Base-by-base conservation (phyloP, 768 basidiomycete species). In the Pleurotus eryngii region DNA sequence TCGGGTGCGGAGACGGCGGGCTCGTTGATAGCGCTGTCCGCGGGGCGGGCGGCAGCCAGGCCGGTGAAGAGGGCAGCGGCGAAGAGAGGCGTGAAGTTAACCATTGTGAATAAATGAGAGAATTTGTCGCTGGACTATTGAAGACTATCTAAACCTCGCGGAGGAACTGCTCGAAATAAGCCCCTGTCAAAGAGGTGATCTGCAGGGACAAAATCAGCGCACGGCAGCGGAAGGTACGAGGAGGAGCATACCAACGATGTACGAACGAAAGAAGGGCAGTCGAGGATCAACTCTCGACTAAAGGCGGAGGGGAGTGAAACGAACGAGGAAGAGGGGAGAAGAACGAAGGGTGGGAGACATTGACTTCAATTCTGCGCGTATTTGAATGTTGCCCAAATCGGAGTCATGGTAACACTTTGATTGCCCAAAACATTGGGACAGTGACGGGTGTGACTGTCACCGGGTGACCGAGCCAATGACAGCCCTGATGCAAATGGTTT, bases 171-270 rank as follows among this genome's bases (percentile, higher is more conserved):
- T 74, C 71, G 74, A 67, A 69, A 69, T 18, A 67, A 67, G 67
- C 74, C 81, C 85, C 86, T 88, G 72, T 85, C 86, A 81, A 88
- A 87, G 85, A 81, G 76, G 75, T 79, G 79, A 82, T 83, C 83
- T 84, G 68, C 56, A 54, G 20, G 39, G 20, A 17, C 46, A 42
- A 35, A 30, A 45, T 59, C 11, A 51, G 56, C 56, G 47, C 59
- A 60, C 43, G 46, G 49, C 24, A 17, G 35, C 35, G 47, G 58
- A 40, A 18, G 51, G n/a, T 46, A 49, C 47, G 46, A 17, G 30
- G 49, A 55, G 42, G 39, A 11, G 65, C 74, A 62, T 58, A 81
- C 81, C 81, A 35, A 78, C 75, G 76, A 68, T 67, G 11, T 50
- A 30, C 68, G 73, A 80, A 82, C 68, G 75, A 83, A 84, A 78